Conservation (phyloP, 305 asterid species). For the Nicotiana rustica region DNA sequence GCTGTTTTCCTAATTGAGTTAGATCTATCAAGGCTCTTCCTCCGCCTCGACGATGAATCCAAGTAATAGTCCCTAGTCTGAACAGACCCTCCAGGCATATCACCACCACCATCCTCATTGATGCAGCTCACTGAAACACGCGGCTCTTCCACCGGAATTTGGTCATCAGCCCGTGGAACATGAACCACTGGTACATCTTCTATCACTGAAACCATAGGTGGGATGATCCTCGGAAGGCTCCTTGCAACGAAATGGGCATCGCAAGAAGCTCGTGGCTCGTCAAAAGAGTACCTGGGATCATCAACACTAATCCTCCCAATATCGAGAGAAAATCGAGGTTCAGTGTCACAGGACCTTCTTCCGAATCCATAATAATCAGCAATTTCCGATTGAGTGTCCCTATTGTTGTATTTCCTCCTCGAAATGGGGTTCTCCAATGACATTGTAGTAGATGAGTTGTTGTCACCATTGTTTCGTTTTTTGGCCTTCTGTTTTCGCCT, state of each 20-base stretch:
- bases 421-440: slow-evolving; percentile 82
- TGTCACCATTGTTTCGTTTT: slow-evolving; percentile 61
- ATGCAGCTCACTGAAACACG: slow-evolving; percentile 26
- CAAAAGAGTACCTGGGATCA: slow-evolving; percentile 86
- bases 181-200: slow-evolving; percentile 72
- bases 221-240: slow-evolving; percentile 57
- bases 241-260: slow-evolving; percentile 82
- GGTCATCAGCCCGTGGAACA: slow-evolving; percentile 64
- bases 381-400: slow-evolving; percentile 91
- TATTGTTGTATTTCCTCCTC: slow-evolving; percentile 55
- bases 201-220: slow-evolving; percentile 85
- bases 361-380: slow-evolving; percentile 97
- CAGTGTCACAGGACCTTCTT: slow-evolving; percentile 87
- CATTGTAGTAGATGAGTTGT: slow-evolving; percentile 51
- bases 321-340: slow-evolving; percentile 92
- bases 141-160: slow-evolving; percentile 80
- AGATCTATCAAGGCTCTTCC: slow-evolving; percentile 97
- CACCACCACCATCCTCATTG: slow-evolving; percentile 45
- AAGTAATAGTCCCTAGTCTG: slow-evolving; percentile 86
- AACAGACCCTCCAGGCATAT: slow-evolving; percentile 79
- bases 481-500: slow-evolving; percentile 86
- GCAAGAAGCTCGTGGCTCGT: slow-evolving; percentile 96
- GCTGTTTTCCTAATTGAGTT: slow-evolving; percentile 84
- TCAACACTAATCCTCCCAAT: slow-evolving; percentile 86
- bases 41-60: slow-evolving; percentile 80